Percentiles rank a stretch among this genome's conserved stretches.
Evolutionary conservation across 164 flowering plant genomes (phyloP).

Genomic region (Sedum album): DNA sequence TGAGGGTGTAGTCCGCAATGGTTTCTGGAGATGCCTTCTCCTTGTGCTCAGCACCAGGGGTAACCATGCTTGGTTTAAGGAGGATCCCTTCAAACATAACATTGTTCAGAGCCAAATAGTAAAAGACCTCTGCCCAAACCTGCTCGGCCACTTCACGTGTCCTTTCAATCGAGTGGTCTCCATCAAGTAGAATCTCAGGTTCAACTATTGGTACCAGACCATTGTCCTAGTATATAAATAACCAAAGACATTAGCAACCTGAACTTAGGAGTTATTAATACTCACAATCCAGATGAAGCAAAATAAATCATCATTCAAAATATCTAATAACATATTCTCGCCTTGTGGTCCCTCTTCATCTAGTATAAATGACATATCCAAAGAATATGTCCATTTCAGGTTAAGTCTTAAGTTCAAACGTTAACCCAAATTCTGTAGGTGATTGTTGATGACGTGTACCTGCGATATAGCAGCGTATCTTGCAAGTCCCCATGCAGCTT

Average conservation of each 20-base stretch:
- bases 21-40: slow-evolving; percentile 9
- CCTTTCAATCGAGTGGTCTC: slow-evolving; percentile 73
- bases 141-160: slow-evolving; percentile 72
- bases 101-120: slow-evolving; percentile 71
- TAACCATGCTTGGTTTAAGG: slow-evolving; percentile 69
- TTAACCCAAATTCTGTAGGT: not conserved
- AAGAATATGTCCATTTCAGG: not conserved
- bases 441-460: slow-evolving; percentile 25
- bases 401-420: not conserved
- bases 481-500: slow-evolving; percentile 98
- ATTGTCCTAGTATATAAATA: slow-evolving; percentile 39
- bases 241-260: not conserved
- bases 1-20: slow-evolving; percentile 8
- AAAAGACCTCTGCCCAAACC: slow-evolving; percentile 81
- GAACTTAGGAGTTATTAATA: not conserved
- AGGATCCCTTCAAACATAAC: slow-evolving; percentile 68
- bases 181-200: slow-evolving; percentile 86
- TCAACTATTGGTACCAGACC: slow-evolving; percentile 84
- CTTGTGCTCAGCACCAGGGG: slow-evolving; percentile 11
- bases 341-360: slow-evolving; percentile 7
- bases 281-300: not conserved
- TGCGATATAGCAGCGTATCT: slow-evolving; percentile 93
- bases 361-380: not conserved
- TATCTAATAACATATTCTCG: too few species aligned
- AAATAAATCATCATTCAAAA: not conserved